These are phyloP conservation scores for Blastomyces parvus DNA, from an alignment of 2,329 filamentous ascomycete genomes.

Conservation along the genomic window DNA sequence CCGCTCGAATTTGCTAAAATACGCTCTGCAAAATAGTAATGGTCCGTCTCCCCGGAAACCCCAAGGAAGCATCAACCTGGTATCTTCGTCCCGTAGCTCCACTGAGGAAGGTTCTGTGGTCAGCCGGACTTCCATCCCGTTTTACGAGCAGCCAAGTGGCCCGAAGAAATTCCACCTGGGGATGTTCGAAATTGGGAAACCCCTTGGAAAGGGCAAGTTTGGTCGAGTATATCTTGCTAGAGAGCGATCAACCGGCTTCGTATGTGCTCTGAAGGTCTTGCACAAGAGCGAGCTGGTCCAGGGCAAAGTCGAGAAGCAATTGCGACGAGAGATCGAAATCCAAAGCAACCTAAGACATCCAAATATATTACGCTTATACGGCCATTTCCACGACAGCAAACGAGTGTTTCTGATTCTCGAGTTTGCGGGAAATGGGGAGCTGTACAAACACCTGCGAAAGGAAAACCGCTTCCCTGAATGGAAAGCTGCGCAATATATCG, in stretches of 20 bases:
- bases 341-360: constrained; percentile 79
- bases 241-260: constrained; percentile 67
- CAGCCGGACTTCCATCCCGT: constrained; percentile 31
- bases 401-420: constrained; percentile 80
- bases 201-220: constrained; percentile 79
- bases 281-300: constrained; percentile 76
- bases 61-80: constrained; percentile 8
- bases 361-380: constrained; percentile 74
- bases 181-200: constrained; percentile 89
- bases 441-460: constrained; percentile 76
- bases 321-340: constrained; percentile 80
- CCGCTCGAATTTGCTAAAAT: constrained; percentile 76
- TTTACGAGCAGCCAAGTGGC: constrained; percentile 48
- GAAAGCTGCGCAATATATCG: constrained; percentile 78
- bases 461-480: constrained; percentile 74
- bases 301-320: constrained; percentile 76
- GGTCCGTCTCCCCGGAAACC: constrained; percentile 55
- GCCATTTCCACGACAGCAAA: constrained; percentile 83
- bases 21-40: constrained; percentile 70
- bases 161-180: constrained; percentile 66
- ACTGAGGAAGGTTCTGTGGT: constrained; percentile 41
- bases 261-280: constrained; percentile 77
- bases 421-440: constrained; percentile 74
- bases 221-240: constrained; percentile 77
- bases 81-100: constrained; percentile 29